phyloP scores from a whole-genome alignment of 164 flowering plant genomes.

The Vitis rupestris region DNA sequence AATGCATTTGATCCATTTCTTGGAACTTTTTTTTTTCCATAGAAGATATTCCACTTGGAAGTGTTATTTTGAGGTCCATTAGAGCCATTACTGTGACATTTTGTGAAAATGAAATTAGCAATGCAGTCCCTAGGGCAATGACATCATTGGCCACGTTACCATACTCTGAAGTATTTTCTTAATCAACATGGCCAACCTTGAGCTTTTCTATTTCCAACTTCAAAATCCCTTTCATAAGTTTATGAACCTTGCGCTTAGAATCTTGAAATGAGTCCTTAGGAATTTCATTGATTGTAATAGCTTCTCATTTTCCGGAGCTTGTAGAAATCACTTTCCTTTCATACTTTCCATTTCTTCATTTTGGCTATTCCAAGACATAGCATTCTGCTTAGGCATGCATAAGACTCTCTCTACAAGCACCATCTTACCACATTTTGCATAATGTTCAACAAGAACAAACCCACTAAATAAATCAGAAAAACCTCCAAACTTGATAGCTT shows the following conservation, averaged over 20 bases:
- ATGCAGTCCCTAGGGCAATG: conserved; percentile 46
- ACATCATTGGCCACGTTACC: conserved; percentile 71
- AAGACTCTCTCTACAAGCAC: too few relatives aligned
- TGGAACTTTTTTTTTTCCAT: conserved; percentile 46
- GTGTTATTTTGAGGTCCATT: conserved; percentile 45
- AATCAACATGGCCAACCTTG: conserved; percentile 37
- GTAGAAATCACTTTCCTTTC: too few relatives aligned
- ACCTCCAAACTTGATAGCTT: too few relatives aligned
- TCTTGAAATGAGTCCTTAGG: conserved; percentile 42
- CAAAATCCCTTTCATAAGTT: conserved; percentile 86
- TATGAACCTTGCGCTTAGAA: conserved; percentile 93
- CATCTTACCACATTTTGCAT: too few relatives aligned
- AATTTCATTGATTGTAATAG: too few relatives aligned
- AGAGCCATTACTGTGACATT: conserved; percentile 56
- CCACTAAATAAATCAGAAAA: too few relatives aligned
- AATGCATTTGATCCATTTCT: conserved; percentile 48
- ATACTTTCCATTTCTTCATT: too few relatives aligned
- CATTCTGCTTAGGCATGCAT: too few relatives aligned
- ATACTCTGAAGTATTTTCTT: conserved; percentile 65
- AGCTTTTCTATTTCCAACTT: conserved; percentile 81
- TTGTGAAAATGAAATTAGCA: conserved; percentile 41
- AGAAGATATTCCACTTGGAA: conserved; percentile 39
- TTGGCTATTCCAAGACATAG: too few relatives aligned
- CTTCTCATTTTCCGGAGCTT: too few relatives aligned
- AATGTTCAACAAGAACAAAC: too few relatives aligned